Percentiles rank a stretch among this genome's conserved stretches.
Conservation (phyloP, 495 filamentous ascomycete genomes). For the Chaetomium cochliodes region DNA sequence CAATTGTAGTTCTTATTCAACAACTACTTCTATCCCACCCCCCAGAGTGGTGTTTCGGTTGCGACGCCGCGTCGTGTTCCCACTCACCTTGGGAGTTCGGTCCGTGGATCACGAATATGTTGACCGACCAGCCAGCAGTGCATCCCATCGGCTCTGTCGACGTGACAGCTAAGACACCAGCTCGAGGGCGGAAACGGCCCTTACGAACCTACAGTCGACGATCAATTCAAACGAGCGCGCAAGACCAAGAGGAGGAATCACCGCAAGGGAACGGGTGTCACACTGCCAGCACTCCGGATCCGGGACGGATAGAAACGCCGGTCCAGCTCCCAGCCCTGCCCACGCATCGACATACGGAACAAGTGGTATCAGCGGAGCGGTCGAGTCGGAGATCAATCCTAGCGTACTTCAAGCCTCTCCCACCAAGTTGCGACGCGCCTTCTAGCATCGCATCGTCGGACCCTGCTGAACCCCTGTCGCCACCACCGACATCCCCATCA, state of each 20-base stretch:
- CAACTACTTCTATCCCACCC: neutral
- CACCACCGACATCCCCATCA: conserved; percentile 18
- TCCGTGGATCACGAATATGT: conserved; percentile 7
- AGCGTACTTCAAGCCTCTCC: conserved; percentile 42
- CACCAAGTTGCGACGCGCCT: conserved; percentile 21
- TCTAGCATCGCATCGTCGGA: conserved; percentile 17
- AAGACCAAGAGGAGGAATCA: conserved; percentile 18
- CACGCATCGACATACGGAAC: neutral
- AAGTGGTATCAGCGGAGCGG: neutral
- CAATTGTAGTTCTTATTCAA: neutral
- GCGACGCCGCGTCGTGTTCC: neutral
- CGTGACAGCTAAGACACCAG: neutral
- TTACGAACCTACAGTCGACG: conserved; percentile 49
- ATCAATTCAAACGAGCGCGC: conserved; percentile 26
- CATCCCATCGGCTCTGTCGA: neutral
- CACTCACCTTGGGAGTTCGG: neutral
- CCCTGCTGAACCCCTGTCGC: neutral
- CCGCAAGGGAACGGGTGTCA: conserved; percentile 9
- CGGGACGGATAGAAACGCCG: neutral
- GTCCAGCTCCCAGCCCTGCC: neutral
- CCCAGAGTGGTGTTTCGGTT: neutral
- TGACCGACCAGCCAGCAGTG: conserved; percentile 5
- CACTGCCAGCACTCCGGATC: neutral
- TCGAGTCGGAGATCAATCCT: conserved; percentile 42
- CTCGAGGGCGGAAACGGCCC: conserved; percentile 34